Percentiles rank a stretch among this genome's conserved stretches.
These are phyloP conservation scores for Penicillium sp. DNA, from an alignment of 2,329 filamentous ascomycete genomes.

Conservation along the genomic window DNA sequence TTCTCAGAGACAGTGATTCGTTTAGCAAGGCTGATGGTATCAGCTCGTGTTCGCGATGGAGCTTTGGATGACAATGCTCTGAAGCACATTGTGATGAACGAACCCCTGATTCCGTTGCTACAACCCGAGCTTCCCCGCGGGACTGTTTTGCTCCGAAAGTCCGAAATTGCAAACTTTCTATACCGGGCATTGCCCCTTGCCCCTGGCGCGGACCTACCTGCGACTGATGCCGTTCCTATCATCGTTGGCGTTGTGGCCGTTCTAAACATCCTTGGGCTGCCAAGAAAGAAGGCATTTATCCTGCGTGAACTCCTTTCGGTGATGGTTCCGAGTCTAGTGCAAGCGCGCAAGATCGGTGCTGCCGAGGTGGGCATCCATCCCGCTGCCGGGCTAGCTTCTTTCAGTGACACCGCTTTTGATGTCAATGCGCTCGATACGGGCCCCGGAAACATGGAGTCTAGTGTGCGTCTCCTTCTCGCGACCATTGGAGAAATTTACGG, in stretches of 20 bases:
- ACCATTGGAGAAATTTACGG: slow-evolving; percentile 43
- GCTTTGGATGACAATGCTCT: slow-evolving; percentile 52
- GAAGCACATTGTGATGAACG: slow-evolving; percentile 60
- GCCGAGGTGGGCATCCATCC: slow-evolving; percentile 97
- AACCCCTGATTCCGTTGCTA: slow-evolving; percentile 38
- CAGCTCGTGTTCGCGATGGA: slow-evolving; percentile 52
- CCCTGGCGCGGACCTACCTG: slow-evolving; percentile 60
- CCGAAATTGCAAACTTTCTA: slow-evolving; percentile 63
- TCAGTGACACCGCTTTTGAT: slow-evolving; percentile 56
- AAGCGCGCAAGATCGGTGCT: slow-evolving; percentile 86
- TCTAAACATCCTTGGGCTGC: slow-evolving; percentile 73
- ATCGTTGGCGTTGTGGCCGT: slow-evolving; percentile 84
- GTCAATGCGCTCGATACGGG: slow-evolving; percentile 45
- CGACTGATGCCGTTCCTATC: slow-evolving; percentile 74
- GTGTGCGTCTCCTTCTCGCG: slow-evolving; percentile 40
- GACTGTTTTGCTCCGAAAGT: slow-evolving; percentile 52
- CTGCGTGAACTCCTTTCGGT: slow-evolving; percentile 81
- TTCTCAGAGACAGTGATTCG: slow-evolving; percentile 59
- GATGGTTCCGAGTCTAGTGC: slow-evolving; percentile 78
- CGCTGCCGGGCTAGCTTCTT: slow-evolving; percentile 76
- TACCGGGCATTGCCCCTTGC: slow-evolving; percentile 70
- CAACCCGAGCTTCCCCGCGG: slow-evolving; percentile 38
- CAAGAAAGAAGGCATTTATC: slow-evolving; percentile 88
- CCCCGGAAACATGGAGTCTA: slow-evolving; percentile 43
- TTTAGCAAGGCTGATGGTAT: slow-evolving; percentile 53